These are phyloP conservation scores for Trifolium pratense DNA, from an alignment of 306 rosid genomes.

Conservation along the genomic window DNA sequence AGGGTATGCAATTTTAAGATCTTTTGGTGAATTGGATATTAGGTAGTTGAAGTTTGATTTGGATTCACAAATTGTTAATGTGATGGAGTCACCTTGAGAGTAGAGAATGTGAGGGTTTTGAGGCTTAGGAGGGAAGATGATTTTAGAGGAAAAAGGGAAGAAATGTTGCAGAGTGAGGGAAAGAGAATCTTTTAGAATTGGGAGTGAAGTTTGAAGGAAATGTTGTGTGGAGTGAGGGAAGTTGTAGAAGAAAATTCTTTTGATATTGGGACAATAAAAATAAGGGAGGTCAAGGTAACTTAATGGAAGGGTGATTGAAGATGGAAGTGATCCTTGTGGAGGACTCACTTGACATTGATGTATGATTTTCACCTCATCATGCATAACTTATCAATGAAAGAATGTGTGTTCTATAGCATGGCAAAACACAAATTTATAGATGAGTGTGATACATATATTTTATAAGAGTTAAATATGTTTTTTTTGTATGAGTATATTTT, in stretches of 20 bases:
- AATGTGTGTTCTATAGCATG: too few relatives aligned
- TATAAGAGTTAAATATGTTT: too few relatives aligned
- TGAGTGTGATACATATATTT: too few relatives aligned
- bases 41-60: constrained; percentile 7
- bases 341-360: neutral
- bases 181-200: constrained; percentile 36
- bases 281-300: constrained; percentile 34
- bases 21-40: constrained; percentile 18
- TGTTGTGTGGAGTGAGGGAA: constrained; percentile 32
- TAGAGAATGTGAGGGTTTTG: constrained; percentile 35
- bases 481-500: too few relatives aligned
- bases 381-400: neutral
- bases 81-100: neutral
- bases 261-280: neutral
- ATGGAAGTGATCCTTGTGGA: too few relatives aligned
- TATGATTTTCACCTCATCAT: neutral
- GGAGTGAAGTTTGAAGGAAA: constrained; percentile 30
- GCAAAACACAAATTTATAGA: too few relatives aligned
- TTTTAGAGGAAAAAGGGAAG: too few relatives aligned
- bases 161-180: neutral
- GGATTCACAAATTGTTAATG: constrained; percentile 26
- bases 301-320: constrained; percentile 10
- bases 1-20: neutral
- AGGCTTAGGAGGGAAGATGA: too few relatives aligned
- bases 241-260: constrained; percentile 17